These are phyloP conservation scores for Globisporangium radiosum DNA, from an alignment of 352 stramenopile genomes.

Conservation along the genomic window DNA sequence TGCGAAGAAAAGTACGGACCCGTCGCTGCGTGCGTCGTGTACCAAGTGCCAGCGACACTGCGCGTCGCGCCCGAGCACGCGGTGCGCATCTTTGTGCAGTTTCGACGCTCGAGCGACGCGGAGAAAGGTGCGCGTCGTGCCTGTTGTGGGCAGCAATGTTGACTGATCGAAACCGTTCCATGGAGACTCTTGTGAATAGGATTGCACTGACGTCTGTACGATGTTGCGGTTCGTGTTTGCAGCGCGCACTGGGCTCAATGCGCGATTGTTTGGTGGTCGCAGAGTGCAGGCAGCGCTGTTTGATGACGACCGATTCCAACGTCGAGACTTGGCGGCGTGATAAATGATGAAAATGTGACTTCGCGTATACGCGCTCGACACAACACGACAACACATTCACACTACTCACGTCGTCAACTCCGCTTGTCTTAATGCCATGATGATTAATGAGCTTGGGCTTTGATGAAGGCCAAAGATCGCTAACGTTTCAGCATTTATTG, in stretches of 20 bases:
- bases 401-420: too few species aligned
- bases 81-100: constrained; percentile 89
- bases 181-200: not conserved
- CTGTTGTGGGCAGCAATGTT: not conserved
- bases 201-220: not conserved
- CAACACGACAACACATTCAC: too few species aligned
- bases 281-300: constrained; percentile 80
- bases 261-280: constrained; percentile 86
- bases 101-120: constrained; percentile 53
- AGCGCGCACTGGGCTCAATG: constrained; percentile 79
- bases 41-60: constrained; percentile 38
- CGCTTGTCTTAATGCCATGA: too few species aligned
- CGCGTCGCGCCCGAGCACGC: constrained; percentile 53
- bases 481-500: too few species aligned
- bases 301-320: constrained; percentile 73
- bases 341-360: not conserved
- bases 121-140: constrained; percentile 55
- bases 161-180: not conserved
- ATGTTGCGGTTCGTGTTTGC: not conserved
- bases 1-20: constrained; percentile 77
- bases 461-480: too few species aligned
- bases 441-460: too few species aligned
- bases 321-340: constrained; percentile 46
- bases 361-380: not conserved
- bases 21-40: constrained; percentile 72